Evolutionary conservation across 176 grass and related monocot species (phyloP).

Genomic region (Oropetium thomaeum): DNA sequence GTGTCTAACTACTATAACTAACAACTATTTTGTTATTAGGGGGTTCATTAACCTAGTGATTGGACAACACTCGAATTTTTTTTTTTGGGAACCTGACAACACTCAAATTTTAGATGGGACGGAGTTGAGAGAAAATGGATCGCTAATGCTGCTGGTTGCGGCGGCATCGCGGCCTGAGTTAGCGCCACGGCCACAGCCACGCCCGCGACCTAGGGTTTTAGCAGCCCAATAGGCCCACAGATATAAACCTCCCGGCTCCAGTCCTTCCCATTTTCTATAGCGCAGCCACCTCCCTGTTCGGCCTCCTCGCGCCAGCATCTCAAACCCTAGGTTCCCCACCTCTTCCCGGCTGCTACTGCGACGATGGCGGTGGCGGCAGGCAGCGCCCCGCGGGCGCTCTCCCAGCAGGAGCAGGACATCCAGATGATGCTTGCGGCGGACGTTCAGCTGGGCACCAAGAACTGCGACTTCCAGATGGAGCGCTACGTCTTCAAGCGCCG

Average conservation of each 20-base stretch:
- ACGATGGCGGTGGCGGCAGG: slow-evolving; percentile 1
- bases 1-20: too few species aligned
- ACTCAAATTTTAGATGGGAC: too few species aligned
- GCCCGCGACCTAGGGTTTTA: slow-evolving; percentile 33
- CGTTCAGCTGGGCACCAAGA: slow-evolving; percentile 41
- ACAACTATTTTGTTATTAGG: too few species aligned
- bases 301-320: not conserved
- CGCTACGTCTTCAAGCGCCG: slow-evolving; percentile 41
- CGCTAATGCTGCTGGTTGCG: too few species aligned
- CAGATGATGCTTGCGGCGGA: slow-evolving; percentile 44
- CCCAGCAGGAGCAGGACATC: slow-evolving; percentile 32
- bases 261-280: not conserved
- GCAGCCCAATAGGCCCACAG: slow-evolving; percentile 26
- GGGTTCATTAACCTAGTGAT: too few species aligned
- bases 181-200: too few species aligned
- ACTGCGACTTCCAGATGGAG: slow-evolving; percentile 45
- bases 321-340: not conserved
- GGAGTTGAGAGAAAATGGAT: too few species aligned
- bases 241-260: slow-evolving; percentile 12
- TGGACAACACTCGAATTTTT: too few species aligned
- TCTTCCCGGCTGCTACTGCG: slow-evolving; percentile 3
- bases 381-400: slow-evolving; percentile 16
- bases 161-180: too few species aligned
- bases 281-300: slow-evolving; percentile 20
- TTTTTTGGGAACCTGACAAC: too few species aligned